Conservation (phyloP, 805 yeast genomes). For the Myxozyma monticola region DNA sequence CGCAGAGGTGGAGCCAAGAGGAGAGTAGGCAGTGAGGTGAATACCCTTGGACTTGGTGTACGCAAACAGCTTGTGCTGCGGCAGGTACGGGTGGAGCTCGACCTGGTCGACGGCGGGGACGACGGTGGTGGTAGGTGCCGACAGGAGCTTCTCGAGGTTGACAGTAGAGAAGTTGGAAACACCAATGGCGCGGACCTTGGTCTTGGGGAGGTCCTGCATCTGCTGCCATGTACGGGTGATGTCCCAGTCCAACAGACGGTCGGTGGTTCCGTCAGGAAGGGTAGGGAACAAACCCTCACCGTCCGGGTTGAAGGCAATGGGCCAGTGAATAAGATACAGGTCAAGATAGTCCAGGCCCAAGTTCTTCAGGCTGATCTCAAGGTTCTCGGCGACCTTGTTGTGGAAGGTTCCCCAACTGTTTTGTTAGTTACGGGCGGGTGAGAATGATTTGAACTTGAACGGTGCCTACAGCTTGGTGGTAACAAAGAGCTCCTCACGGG, state of each 20-base stretch:
- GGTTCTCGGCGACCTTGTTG: slow-evolving; percentile 49
- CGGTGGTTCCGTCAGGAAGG: slow-evolving; percentile 44
- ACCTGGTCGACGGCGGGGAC: slow-evolving; percentile 75
- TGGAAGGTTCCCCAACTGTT: slow-evolving; percentile 40
- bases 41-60: slow-evolving; percentile 56
- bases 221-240: slow-evolving; percentile 61
- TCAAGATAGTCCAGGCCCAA: slow-evolving; percentile 76
- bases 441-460: neutral
- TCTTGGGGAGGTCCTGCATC: slow-evolving; percentile 59
- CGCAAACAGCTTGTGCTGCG: slow-evolving; percentile 60
- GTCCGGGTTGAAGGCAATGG: slow-evolving; percentile 52
- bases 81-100: slow-evolving; percentile 73
- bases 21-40: slow-evolving; percentile 72
- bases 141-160: slow-evolving; percentile 25
- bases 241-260: slow-evolving; percentile 35
- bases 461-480: slow-evolving; percentile 45
- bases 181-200: slow-evolving; percentile 66
- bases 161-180: slow-evolving; percentile 65
- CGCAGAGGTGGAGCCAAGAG: slow-evolving; percentile 55
- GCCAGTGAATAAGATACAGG: slow-evolving; percentile 81
- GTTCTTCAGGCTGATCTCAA: slow-evolving; percentile 59
- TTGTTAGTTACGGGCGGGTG: too few relatives aligned
- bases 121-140: slow-evolving; percentile 40
- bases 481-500: slow-evolving; percentile 47
- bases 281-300: slow-evolving; percentile 45